Base-by-base conservation (phyloP, 1,284 basidiomycete species). In the Sporisorium scitamineum region DNA sequence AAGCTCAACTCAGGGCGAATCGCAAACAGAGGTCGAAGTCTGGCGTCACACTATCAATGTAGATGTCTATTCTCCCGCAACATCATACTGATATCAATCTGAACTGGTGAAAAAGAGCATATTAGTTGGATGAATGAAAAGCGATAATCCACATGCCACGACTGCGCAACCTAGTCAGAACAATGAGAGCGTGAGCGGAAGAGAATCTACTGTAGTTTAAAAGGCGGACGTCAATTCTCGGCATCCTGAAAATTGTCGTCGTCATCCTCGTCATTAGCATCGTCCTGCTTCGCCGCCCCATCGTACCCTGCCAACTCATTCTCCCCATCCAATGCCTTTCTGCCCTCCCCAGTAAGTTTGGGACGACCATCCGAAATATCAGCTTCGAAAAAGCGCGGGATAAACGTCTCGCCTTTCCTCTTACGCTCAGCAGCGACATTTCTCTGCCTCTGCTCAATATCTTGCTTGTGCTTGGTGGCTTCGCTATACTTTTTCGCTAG, bases 321-420 rank as follows among this genome's bases (percentile, higher is more conserved):
- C 56, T 86, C 85, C 13, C 71, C 80, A 48, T 85, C 83, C n/a
- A 87, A 45, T 14, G 84, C 86, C 60, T 80, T 70, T 31, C 65
- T 52, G 1, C 86, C 86, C 39, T 70, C 78, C 1, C 87, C 88
- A 0, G 93, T 95, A 22, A 98, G 88, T 26, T 76, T 85, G 1
- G 94, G 91, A 61, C 90, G 88, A 2, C 95, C 96, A n/a, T 89
- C 89, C 20, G 88, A 88, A 68, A 92, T 88, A 62, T 92, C 90
- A 59, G 88, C 87, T 76, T 92, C 91, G 81, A 97, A 97, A 86
- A 91, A 97, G 31, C 86, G 85, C 8, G 95, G 93, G 31, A 90
- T 87, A 84, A 94, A 78, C 51, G 69, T 67, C 52, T 78, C 70
- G 24, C 76, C 79, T 26, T 80, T 75, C 14, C 72, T 32, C 62